Conservation (phyloP, 2,329 filamentous ascomycete genomes). For the Cladosporium phlei region DNA sequence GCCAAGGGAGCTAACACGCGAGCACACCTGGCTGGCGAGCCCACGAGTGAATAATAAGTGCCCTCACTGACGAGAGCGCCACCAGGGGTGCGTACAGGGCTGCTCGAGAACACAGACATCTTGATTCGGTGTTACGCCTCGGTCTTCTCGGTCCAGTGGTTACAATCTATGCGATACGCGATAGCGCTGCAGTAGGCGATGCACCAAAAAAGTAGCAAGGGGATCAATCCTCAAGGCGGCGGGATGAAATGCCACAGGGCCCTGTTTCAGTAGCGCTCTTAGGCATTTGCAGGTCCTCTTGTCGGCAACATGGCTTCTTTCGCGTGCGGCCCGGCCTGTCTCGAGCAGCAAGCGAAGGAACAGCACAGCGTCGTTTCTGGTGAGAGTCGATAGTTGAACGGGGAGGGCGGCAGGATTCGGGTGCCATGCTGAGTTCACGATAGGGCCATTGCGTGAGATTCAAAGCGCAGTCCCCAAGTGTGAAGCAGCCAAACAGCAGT, state of each 20-base stretch:
- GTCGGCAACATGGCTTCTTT: not conserved
- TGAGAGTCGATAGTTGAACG: not conserved
- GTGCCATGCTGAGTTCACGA: no score
- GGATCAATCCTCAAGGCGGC: not conserved
- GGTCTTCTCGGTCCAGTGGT: no score
- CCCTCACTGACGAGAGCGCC: not conserved
- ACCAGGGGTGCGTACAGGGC: conserved; percentile 2
- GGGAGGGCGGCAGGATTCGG: not conserved
- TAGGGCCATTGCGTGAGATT: no score
- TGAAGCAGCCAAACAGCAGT: no score
- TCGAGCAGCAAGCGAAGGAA: not conserved
- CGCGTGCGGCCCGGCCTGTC: not conserved
- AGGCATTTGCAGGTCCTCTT: no score
- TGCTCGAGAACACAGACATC: not conserved
- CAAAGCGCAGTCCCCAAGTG: no score
- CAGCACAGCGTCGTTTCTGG: not conserved
- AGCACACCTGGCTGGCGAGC: not conserved
- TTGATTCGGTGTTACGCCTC: not conserved
- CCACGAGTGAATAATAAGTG: not conserved
- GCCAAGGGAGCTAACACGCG: not conserved
- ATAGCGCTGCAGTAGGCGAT: conserved; percentile 8
- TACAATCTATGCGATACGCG: conserved; percentile 10
- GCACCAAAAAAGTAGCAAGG: not conserved
- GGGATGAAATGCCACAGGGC: not conserved
- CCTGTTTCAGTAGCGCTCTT: conserved; percentile 1